Conservation (phyloP, 2,329 filamentous ascomycete genomes). For the Tolypocladium capitatum region DNA sequence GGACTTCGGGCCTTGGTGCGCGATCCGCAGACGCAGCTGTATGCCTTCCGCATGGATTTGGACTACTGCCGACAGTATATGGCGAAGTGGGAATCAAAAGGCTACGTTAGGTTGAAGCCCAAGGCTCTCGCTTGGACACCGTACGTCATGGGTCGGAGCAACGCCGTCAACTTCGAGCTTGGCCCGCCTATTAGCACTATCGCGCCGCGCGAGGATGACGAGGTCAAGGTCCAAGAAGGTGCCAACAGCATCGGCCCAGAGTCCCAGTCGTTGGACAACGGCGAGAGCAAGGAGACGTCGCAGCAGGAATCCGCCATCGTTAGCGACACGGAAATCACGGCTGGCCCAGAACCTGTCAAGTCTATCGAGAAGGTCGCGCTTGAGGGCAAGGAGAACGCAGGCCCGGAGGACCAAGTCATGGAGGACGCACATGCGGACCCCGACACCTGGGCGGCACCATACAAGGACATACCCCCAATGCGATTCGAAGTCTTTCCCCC, state of each 20-base stretch:
- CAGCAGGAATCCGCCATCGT: background rate
- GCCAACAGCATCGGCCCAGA: conserved; percentile 8
- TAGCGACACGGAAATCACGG: conserved; percentile 3
- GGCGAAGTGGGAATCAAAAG: conserved; percentile 76
- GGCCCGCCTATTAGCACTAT: conserved; percentile 73
- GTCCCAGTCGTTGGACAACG: conserved; percentile 11
- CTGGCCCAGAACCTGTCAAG: conserved; percentile 12
- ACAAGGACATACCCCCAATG: conserved; percentile 48
- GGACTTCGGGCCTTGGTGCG: conserved; percentile 78
- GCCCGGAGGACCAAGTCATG: conserved; percentile 12
- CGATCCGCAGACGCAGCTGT: conserved; percentile 76
- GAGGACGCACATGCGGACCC: conserved; percentile 13
- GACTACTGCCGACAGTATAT: conserved; percentile 80
- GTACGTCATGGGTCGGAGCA: conserved; percentile 86
- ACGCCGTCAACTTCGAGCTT: conserved; percentile 69
- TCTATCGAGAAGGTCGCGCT: conserved; percentile 16
- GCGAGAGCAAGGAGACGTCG: conserved; percentile 5
- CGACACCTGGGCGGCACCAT: conserved; percentile 31
- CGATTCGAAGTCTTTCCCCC: conserved; percentile 72
- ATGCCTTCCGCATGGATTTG: conserved; percentile 78
- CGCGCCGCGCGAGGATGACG: conserved; percentile 70
- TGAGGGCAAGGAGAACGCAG: conserved; percentile 20
- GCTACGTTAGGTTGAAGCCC: conserved; percentile 72
- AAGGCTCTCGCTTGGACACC: conserved; percentile 85
- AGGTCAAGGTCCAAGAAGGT: conserved; percentile 25